phyloP scores from a whole-genome alignment of 768 basidiomycete species.

The Boletus patriciae region DNA sequence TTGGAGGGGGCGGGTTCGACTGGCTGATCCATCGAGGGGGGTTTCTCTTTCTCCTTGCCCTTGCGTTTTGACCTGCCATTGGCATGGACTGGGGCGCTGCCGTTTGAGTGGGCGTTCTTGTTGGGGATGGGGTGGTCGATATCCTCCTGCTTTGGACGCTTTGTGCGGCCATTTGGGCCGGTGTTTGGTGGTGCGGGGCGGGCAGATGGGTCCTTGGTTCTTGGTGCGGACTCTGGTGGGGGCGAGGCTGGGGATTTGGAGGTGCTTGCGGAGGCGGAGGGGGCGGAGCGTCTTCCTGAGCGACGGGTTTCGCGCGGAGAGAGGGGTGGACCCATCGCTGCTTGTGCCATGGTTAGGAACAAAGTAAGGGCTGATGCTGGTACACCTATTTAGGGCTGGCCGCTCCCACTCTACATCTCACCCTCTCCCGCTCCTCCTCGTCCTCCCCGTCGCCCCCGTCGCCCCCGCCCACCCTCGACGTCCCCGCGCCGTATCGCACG shows the following conservation, averaged over 20 bases:
- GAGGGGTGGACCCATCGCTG: constrained; percentile 75
- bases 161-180: constrained; percentile 44
- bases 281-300: constrained; percentile 71
- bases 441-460: neutral
- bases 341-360: constrained; percentile 53
- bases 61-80: constrained; percentile 60
- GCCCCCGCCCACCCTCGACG: neutral
- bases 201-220: constrained; percentile 42
- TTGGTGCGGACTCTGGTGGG: constrained; percentile 45
- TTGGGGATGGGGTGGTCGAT: constrained; percentile 54
- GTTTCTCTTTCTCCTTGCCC: constrained; percentile 63
- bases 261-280: constrained; percentile 62
- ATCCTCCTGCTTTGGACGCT: constrained; percentile 75
- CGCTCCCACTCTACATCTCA: constrained; percentile 15
- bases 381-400: constrained; percentile 41
- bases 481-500: neutral
- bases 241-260: constrained; percentile 77
- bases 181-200: constrained; percentile 42
- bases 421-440: neutral
- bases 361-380: constrained; percentile 11
- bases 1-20: constrained; percentile 30
- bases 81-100: constrained; percentile 29
- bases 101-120: constrained; percentile 44
- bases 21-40: constrained; percentile 31
- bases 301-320: constrained; percentile 77